phyloP scores from a whole-genome alignment of 768 basidiomycete genomes.

The Hydnomerulius pinastri region DNA sequence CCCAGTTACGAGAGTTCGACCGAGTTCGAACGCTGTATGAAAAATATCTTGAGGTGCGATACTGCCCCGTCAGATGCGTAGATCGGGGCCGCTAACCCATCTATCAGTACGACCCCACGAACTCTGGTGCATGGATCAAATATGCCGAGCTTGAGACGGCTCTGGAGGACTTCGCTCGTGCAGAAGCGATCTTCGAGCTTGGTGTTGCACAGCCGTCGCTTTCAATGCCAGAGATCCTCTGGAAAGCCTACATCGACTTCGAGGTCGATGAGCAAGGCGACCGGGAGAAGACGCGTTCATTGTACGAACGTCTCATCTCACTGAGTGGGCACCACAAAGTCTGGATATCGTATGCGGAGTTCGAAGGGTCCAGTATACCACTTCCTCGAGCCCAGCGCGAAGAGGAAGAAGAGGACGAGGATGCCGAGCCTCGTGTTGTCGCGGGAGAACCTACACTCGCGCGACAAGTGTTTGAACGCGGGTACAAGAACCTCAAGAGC shows the following conservation, averaged over 20 bases:
- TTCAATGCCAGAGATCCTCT: slow-evolving; percentile 93
- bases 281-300: slow-evolving; percentile 73
- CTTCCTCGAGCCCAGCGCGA: slow-evolving; percentile 64
- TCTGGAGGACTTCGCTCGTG: slow-evolving; percentile 83
- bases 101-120: slow-evolving; percentile 78
- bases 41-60: slow-evolving; percentile 85
- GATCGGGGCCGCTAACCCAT: neutral
- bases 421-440: slow-evolving; percentile 52
- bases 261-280: slow-evolving; percentile 90
- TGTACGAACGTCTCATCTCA: slow-evolving; percentile 87
- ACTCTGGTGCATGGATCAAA: slow-evolving; percentile 94
- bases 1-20: slow-evolving; percentile 90
- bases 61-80: neutral
- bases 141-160: slow-evolving; percentile 90
- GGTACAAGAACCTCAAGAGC: slow-evolving; percentile 82
- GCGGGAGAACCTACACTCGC: slow-evolving; percentile 73
- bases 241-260: slow-evolving; percentile 97
- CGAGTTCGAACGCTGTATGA: slow-evolving; percentile 89
- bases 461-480: slow-evolving; percentile 80
- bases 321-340: slow-evolving; percentile 95
- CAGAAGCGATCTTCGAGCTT: slow-evolving; percentile 93
- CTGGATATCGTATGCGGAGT: slow-evolving; percentile 94
- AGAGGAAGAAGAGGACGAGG: slow-evolving; percentile 66
- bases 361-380: slow-evolving; percentile 81
- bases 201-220: slow-evolving; percentile 80